Conservation (phyloP, 331 rosid genomes). For the Stylosanthes scabra region DNA sequence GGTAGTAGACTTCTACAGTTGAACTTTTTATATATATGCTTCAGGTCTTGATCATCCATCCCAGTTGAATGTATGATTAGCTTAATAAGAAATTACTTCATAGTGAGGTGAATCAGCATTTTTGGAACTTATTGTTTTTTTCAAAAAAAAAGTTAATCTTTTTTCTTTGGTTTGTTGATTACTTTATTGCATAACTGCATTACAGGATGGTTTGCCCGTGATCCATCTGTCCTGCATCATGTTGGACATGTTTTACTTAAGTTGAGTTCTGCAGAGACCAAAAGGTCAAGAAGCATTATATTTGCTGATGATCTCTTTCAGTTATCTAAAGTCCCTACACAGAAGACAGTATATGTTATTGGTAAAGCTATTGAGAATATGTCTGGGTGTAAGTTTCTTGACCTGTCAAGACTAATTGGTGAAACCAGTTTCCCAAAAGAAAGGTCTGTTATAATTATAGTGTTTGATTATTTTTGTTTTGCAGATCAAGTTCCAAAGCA, state of each 20-base stretch:
- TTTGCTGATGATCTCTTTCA: conserved; percentile 91
- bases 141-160: background rate
- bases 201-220: conserved; percentile 83
- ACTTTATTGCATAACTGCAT: conserved; percentile 29
- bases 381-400: conserved; percentile 80
- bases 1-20: conserved; percentile 6
- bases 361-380: conserved; percentile 65
- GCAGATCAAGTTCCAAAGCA: conserved; percentile 78
- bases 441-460: conserved; percentile 20
- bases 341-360: conserved; percentile 58
- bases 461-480: conserved; percentile 50
- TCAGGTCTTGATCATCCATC: conserved; percentile 25
- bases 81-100: background rate
- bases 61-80: conserved; percentile 21
- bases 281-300: conserved; percentile 66
- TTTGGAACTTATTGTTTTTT: background rate
- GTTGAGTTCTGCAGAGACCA: conserved; percentile 59
- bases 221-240: conserved; percentile 71
- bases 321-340: conserved; percentile 67
- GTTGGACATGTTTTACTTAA: conserved; percentile 84
- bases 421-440: background rate
- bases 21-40: conserved; percentile 28
- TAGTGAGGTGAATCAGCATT: conserved; percentile 6
- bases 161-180: conserved; percentile 16
- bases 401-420: conserved; percentile 21